phyloP scores from a whole-genome alignment of 371 early-diverging fungal species.

The Mucor mucedo region DNA sequence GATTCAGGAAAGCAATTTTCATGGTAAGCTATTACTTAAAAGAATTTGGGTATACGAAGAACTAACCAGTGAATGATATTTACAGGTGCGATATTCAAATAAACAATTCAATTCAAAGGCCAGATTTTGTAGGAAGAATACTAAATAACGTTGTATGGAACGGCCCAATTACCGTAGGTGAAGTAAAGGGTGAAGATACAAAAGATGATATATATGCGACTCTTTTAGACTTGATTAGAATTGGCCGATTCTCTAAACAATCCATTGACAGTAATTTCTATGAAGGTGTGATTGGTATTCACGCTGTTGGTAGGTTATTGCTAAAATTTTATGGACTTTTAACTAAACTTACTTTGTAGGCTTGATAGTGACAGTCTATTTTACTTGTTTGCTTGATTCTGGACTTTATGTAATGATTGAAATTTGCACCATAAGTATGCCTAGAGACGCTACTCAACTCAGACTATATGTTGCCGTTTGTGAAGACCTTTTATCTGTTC shows the following conservation, averaged over 20 bases:
- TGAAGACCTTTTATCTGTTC: slow-evolving; percentile 13
- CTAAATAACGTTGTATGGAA: slow-evolving; percentile 4
- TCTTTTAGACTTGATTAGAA: slow-evolving; percentile 20
- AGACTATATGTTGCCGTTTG: slow-evolving; percentile 16
- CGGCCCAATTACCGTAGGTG: slow-evolving; percentile 17
- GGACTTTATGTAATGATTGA: slow-evolving; percentile 21
- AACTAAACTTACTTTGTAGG: slow-evolving; percentile 11
- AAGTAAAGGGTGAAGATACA: slow-evolving; percentile 42
- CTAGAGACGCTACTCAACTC: slow-evolving; percentile 13
- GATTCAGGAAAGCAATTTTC: slow-evolving; percentile 14
- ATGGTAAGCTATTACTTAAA: slow-evolving; percentile 11
- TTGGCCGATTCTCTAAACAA: slow-evolving; percentile 13
- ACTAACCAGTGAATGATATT: slow-evolving; percentile 13
- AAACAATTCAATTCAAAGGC: slow-evolving; percentile 10
- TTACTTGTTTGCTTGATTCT: slow-evolving; percentile 11
- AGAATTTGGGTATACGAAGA: slow-evolving; percentile 12
- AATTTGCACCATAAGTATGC: slow-evolving; percentile 19
- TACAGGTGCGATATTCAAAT: slow-evolving; percentile 17
- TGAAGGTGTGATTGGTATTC: slow-evolving; percentile 24
- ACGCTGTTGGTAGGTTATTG: slow-evolving; percentile 18
- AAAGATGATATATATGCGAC: slow-evolving; percentile 32
- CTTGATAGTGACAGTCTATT: slow-evolving; percentile 11
- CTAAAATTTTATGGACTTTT: slow-evolving; percentile 11
- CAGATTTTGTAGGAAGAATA: slow-evolving; percentile 10
- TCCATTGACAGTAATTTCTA: slow-evolving; percentile 16